Percentiles rank a stretch among this genome's conserved stretches.
These are phyloP conservation scores for Neonectria neomacrospora DNA, from an alignment of 2,329 filamentous ascomycete species.

Conservation along the genomic window DNA sequence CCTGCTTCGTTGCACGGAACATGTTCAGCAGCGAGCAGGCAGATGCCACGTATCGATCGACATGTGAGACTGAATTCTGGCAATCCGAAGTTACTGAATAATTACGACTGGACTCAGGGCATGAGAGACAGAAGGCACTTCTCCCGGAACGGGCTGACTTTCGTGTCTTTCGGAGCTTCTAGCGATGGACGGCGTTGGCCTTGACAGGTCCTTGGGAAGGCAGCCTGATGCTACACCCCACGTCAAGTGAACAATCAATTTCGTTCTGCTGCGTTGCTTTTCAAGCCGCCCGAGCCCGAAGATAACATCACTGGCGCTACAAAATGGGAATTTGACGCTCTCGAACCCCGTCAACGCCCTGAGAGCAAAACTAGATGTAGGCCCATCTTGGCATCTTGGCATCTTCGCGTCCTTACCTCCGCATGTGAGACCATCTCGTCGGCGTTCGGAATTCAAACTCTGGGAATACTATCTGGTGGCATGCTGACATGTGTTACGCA, in stretches of 20 bases:
- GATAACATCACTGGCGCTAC: slow-evolving; percentile 7
- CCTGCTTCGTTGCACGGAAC: slow-evolving; percentile 6
- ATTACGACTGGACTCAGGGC: slow-evolving; percentile 7
- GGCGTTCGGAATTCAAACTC: slow-evolving; percentile 1
- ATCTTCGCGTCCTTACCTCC: slow-evolving; percentile 11
- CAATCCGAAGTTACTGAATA: slow-evolving; percentile 7
- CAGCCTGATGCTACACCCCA: slow-evolving; percentile 16
- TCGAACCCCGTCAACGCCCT: slow-evolving; percentile 3
- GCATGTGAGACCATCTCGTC: slow-evolving; percentile 7
- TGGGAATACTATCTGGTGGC: slow-evolving; percentile 16
- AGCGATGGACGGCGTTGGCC: slow-evolving; percentile 14
- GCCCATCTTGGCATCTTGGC: too few species aligned
- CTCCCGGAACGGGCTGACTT: slow-evolving; percentile 9
- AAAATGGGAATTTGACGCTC: slow-evolving; percentile 5
- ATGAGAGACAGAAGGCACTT: slow-evolving; percentile 9
- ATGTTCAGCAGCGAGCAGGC: slow-evolving; percentile 3
- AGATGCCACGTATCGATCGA: neutral
- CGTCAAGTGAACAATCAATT: slow-evolving; percentile 9
- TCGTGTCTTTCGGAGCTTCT: slow-evolving; percentile 10
- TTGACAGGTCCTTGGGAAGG: slow-evolving; percentile 2
- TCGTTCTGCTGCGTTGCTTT: slow-evolving; percentile 9
- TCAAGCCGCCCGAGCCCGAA: neutral
- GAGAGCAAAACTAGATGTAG: slow-evolving; percentile 6
- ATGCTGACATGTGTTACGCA: slow-evolving; percentile 16
- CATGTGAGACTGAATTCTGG: slow-evolving; percentile 7